Percentiles rank a stretch among this genome's conserved stretches.
Evolutionary conservation across 441 rosid species (phyloP).

Genomic region (Manihot esculenta): DNA sequence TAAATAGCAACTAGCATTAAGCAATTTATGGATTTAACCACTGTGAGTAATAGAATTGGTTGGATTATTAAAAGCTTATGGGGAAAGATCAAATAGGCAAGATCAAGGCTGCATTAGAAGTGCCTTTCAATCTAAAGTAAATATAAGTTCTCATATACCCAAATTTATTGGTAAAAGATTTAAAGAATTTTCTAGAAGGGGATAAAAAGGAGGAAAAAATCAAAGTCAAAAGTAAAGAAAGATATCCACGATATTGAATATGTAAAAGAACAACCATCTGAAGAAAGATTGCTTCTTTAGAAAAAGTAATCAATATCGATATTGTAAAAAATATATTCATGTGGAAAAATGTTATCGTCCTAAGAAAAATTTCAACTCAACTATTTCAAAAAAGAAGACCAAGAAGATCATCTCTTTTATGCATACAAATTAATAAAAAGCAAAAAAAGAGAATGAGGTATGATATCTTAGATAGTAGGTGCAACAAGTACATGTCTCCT

Average conservation of each 20-base stretch:
- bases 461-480: no score
- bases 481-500: no score
- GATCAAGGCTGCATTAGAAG: neutral
- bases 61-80: neutral
- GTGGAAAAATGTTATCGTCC: neutral
- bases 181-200: no score
- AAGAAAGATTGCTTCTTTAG: neutral
- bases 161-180: no score
- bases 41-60: no score
- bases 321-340: slow-evolving; percentile 7
- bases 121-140: slow-evolving; percentile 5
- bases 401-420: no score
- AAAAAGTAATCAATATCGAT: neutral
- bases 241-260: neutral
- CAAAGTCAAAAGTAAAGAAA: neutral
- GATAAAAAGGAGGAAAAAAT: neutral
- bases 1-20: no score
- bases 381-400: no score
- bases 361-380: no score
- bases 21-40: no score
- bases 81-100: neutral
- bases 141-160: neutral
- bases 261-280: neutral
- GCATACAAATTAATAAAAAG: no score
- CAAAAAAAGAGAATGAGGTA: no score